Percentiles rank a stretch among this genome's conserved stretches.
Evolutionary conservation across 106 monocot genomes (phyloP).

Genomic region (Dactylorhiza incarnata): DNA sequence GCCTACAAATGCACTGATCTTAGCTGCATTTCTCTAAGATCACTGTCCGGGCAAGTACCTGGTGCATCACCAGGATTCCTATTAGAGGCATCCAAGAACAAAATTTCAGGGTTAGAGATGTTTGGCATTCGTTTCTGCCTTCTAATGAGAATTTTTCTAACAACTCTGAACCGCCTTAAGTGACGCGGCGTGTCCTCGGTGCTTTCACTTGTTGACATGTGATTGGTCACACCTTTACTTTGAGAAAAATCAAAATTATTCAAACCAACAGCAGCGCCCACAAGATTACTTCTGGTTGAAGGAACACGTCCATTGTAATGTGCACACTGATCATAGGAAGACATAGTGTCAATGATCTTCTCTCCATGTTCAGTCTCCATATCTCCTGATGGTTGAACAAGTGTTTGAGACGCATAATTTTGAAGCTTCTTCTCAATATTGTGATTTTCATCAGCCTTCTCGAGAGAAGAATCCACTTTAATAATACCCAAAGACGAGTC

Average conservation of each 20-base stretch:
- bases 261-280: neutral
- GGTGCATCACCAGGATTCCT: neutral
- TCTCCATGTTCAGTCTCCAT: too few relatives aligned
- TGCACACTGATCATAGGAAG: too few relatives aligned
- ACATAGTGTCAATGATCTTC: too few relatives aligned
- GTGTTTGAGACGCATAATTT: neutral
- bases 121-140: too few relatives aligned
- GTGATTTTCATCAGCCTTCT: neutral
- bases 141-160: too few relatives aligned
- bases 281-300: too few relatives aligned
- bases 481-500: neutral
- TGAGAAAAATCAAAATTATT: neutral
- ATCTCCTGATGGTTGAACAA: too few relatives aligned
- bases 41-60: neutral
- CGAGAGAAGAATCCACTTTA: neutral
- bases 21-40: neutral
- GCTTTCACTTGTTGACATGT: neutral
- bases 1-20: neutral
- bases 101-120: too few relatives aligned
- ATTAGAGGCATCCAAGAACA: too few relatives aligned
- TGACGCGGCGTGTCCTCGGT: neutral
- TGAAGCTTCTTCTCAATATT: neutral
- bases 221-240: neutral
- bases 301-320: too few relatives aligned
- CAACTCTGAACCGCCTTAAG: neutral